These are phyloP conservation scores for Suhomyces yuchorum DNA, from an alignment of 1,139 yeast genomes.

Conservation along the genomic window DNA sequence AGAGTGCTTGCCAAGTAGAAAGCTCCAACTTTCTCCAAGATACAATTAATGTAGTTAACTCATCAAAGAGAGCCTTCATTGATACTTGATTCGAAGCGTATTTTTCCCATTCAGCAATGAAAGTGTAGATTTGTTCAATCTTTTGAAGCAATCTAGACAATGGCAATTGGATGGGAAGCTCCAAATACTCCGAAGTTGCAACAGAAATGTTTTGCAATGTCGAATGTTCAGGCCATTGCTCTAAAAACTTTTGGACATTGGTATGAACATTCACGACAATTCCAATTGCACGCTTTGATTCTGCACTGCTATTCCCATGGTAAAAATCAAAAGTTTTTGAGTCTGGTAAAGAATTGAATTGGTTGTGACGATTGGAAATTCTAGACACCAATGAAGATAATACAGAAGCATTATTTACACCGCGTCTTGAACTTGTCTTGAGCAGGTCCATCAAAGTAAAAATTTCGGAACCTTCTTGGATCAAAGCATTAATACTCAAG, in stretches of 20 bases:
- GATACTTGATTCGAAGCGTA: constrained; percentile 84
- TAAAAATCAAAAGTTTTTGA: constrained; percentile 58
- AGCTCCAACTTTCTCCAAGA: constrained; percentile 90
- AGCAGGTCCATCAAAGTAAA: constrained; percentile 28
- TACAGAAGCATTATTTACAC: constrained; percentile 33
- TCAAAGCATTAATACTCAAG: constrained; percentile 28
- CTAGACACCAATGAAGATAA: constrained; percentile 47
- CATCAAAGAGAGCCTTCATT: constrained; percentile 54
- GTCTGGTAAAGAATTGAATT: constrained; percentile 19
- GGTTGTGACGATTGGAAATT: constrained; percentile 31
- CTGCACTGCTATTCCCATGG: constrained; percentile 61
- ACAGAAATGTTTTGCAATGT: constrained; percentile 69
- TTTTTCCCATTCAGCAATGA: constrained; percentile 89
- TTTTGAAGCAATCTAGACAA: constrained; percentile 78
- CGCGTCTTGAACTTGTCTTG: constrained; percentile 23
- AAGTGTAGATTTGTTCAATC: constrained; percentile 82
- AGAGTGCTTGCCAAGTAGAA: constrained; percentile 79
- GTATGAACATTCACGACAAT: constrained; percentile 52
- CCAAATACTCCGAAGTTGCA: constrained; percentile 68
- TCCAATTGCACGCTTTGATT: constrained; percentile 60
- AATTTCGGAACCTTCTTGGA: constrained; percentile 43
- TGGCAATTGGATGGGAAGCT: constrained; percentile 66
- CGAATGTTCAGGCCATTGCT: constrained; percentile 95
- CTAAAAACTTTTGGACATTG: constrained; percentile 51
- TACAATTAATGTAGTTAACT: constrained; percentile 69